Evolutionary conservation across 305 asterid genomes (phyloP).

Genomic region (Solanum aculeatissimum): DNA sequence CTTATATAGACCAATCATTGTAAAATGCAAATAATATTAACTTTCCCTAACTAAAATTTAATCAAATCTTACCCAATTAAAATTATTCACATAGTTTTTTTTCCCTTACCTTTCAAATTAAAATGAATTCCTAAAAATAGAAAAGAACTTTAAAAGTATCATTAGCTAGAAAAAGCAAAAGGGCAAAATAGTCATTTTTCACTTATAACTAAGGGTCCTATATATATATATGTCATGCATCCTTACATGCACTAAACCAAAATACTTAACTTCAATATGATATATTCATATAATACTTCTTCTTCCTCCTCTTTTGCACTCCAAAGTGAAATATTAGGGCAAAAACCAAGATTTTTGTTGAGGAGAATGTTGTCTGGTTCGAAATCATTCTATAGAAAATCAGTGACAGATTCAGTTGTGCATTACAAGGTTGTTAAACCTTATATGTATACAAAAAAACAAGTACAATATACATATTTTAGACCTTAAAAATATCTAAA

Average conservation of each 20-base stretch:
- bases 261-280: neutral
- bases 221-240: constrained; percentile 17
- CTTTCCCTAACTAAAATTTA: neutral
- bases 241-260: constrained; percentile 3
- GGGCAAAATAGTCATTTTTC: neutral
- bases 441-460: neutral
- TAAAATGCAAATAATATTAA: neutral
- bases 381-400: constrained; percentile 3
- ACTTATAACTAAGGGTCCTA: neutral
- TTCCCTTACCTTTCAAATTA: neutral
- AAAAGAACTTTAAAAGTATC: neutral
- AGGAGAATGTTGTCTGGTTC: constrained; percentile 21
- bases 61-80: neutral
- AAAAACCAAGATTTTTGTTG: neutral
- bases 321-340: neutral
- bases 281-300: neutral
- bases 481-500: neutral
- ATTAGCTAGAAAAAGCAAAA: neutral
- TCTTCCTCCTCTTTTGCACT: neutral
- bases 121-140: neutral
- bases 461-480: neutral
- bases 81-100: neutral
- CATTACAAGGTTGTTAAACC: neutral
- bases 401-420: neutral
- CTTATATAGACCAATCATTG: neutral